Percentiles rank a stretch among this genome's conserved stretches.
These are phyloP conservation scores for Sclerotinia trifoliorum DNA, from an alignment of 2,329 filamentous ascomycete genomes.

Conservation along the genomic window DNA sequence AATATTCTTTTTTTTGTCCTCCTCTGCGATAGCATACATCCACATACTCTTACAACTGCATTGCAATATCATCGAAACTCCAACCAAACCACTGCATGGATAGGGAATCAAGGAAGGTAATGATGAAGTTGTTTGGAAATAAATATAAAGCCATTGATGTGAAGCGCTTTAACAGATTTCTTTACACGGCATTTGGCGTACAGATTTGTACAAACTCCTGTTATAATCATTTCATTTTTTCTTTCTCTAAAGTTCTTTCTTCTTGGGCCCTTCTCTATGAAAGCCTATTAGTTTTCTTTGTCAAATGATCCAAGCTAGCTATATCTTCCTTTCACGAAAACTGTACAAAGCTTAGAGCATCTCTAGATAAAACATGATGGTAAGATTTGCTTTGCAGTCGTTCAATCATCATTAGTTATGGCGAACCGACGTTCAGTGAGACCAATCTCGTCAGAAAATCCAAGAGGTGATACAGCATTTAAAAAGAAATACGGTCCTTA, in stretches of 20 bases:
- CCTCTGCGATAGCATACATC: no score
- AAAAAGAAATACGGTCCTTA: constrained; percentile 1
- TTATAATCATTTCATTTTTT: not conserved
- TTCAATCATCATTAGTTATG: not conserved
- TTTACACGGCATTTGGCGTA: not conserved
- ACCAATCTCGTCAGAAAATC: not conserved
- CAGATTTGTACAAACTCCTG: not conserved
- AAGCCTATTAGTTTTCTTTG: not conserved
- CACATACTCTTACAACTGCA: no score
- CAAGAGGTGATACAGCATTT: not conserved
- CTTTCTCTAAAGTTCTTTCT: not conserved
- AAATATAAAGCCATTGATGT: no score
- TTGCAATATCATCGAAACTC: no score
- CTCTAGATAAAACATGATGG: not conserved
- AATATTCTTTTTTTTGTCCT: not conserved
- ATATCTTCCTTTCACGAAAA: not conserved
- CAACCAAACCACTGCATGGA: no score
- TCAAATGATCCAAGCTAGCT: not conserved
- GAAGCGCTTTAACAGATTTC: not conserved
- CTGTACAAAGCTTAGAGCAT: not conserved
- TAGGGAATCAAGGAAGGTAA: no score
- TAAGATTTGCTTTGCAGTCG: not conserved
- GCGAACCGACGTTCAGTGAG: not conserved
- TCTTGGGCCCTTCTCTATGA: not conserved
- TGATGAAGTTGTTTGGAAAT: not conserved